Percentiles rank a stretch among this genome's conserved stretches.
Conservation (phyloP, 192 early-diverging fungal species). For the Irineochytrium annulatum region DNA sequence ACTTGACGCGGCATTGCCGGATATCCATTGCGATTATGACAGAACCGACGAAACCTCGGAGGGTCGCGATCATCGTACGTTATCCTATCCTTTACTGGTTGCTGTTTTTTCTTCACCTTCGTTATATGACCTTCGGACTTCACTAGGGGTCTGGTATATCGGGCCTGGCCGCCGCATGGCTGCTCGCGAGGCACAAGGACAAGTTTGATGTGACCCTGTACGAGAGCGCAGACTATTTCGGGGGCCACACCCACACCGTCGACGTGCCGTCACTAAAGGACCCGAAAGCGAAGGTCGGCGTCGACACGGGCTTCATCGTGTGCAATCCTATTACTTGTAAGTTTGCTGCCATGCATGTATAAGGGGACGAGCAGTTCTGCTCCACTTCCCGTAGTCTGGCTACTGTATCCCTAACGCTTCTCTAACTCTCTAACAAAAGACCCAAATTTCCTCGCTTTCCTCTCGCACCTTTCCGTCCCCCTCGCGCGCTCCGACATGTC, state of each 20-base stretch:
- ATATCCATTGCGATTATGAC: no score
- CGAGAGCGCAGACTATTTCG: constrained; percentile 48
- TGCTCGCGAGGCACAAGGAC: constrained; percentile 31
- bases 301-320: constrained; percentile 68
- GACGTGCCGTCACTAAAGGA: constrained; percentile 33
- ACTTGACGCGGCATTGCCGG: no score
- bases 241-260: constrained; percentile 67
- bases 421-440: constrained; percentile 20
- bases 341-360: neutral
- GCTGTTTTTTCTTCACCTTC: no score
- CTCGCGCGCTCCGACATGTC: constrained; percentile 49
- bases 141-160: constrained; percentile 29
- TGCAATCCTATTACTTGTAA: constrained; percentile 54
- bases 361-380: neutral
- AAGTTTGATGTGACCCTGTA: constrained; percentile 44
- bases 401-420: constrained; percentile 2
- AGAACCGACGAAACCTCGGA: no score
- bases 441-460: constrained; percentile 54
- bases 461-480: constrained; percentile 41
- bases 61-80: no score
- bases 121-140: constrained; percentile 1
- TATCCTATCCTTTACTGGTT: no score
- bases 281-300: constrained; percentile 32
- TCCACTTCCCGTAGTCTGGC: neutral
- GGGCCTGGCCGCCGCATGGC: constrained; percentile 56